Conservation (phyloP, 2,329 filamentous ascomycete species). For the Beauveria sp. region DNA sequence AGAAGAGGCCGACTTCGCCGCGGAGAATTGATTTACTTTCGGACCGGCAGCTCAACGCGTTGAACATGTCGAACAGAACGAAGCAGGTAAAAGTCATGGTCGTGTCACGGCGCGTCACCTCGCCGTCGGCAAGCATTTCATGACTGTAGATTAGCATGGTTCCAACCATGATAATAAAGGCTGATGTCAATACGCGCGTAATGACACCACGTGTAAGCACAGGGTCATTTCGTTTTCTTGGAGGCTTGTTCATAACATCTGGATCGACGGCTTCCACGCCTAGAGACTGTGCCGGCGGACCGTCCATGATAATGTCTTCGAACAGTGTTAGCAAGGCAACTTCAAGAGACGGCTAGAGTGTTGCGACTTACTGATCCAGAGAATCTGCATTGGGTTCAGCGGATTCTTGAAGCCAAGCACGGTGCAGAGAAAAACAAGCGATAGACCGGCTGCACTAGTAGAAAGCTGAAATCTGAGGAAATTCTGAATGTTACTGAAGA, state of each 20-base stretch:
- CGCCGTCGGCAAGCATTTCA: conserved; percentile 79
- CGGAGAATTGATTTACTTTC: conserved; percentile 83
- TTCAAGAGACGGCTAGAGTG: neutral
- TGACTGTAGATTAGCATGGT: conserved; percentile 86
- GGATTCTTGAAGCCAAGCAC: conserved; percentile 91
- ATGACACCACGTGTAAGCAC: conserved; percentile 84
- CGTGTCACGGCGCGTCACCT: conserved; percentile 86
- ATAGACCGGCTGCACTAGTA: conserved; percentile 88
- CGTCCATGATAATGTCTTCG: conserved; percentile 97
- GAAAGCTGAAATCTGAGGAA: conserved; percentile 98
- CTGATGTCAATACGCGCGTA: conserved; percentile 77
- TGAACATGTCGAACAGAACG: conserved; percentile 99
- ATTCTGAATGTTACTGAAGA: conserved; percentile 99
- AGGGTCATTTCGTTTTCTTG: conserved; percentile 73
- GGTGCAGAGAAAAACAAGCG: conserved; percentile 85
- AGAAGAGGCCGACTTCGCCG: conserved; percentile 75
- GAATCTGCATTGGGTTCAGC: conserved; percentile 97
- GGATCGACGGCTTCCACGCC: conserved; percentile 93
- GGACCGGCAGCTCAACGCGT: conserved; percentile 86
- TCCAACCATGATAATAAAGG: conserved; percentile 82
- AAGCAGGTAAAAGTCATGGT: conserved; percentile 99
- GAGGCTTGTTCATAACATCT: conserved; percentile 86
- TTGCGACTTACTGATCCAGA: conserved; percentile 88
- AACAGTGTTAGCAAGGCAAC: neutral
- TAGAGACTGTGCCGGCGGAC: conserved; percentile 91